Conservation (phyloP, 208 protist species). For the Trypanosoma melophagium region DNA sequence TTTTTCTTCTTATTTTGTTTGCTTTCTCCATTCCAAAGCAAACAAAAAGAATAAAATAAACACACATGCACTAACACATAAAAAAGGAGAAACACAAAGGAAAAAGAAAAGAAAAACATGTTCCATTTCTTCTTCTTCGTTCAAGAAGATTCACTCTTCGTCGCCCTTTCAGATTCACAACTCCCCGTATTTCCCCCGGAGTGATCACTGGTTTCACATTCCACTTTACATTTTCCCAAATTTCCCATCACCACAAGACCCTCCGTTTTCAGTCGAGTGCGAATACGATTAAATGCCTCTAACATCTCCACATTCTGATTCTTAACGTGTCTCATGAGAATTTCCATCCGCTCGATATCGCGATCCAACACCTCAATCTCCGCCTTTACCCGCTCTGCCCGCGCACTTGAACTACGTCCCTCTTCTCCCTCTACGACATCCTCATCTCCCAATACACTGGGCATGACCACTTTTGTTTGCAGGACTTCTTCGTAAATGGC, state of each 20-base stretch:
- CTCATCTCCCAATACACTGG: neutral
- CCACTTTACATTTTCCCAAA: slow-evolving; percentile 6
- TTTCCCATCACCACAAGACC: slow-evolving; percentile 61
- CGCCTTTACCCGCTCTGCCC: slow-evolving; percentile 32
- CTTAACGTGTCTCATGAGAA: slow-evolving; percentile 44
- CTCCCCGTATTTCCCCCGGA: neutral
- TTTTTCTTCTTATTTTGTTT: neutral
- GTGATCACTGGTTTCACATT: neutral
- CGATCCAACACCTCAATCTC: slow-evolving; percentile 63
- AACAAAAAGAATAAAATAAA: slow-evolving; percentile 9
- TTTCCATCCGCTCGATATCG: slow-evolving; percentile 47
- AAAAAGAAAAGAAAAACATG: neutral
- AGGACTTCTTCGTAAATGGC: slow-evolving; percentile 53
- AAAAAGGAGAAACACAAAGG: neutral
- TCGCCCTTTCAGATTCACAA: neutral
- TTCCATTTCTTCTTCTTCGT: neutral
- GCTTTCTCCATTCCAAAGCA: neutral
- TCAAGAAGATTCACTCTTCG: neutral
- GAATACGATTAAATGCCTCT: slow-evolving; percentile 49
- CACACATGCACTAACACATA: neutral
- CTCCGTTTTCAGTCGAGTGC: slow-evolving; percentile 48
- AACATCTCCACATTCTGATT: slow-evolving; percentile 65
- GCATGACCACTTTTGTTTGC: slow-evolving; percentile 19
- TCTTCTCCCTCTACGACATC: slow-evolving; percentile 5
- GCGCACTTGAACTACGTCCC: slow-evolving; percentile 9